Conservation (phyloP, 2,329 filamentous ascomycete species). For the Arthrobotrys sphaeroides region DNA sequence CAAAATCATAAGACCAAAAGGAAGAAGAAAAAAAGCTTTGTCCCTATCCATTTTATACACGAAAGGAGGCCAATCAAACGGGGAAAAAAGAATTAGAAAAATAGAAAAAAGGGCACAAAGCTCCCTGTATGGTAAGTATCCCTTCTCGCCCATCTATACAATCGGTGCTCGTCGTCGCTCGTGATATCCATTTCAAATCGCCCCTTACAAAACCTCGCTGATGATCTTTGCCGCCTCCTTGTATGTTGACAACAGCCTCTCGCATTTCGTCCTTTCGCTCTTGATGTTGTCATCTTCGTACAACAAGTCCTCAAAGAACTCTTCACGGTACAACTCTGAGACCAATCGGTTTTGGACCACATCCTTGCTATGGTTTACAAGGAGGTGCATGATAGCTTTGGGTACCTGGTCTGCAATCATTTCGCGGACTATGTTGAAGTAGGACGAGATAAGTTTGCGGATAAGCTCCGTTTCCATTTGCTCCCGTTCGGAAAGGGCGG, state of each 20-base stretch:
- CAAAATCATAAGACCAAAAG: constrained; percentile 12
- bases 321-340: constrained; percentile 92
- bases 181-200: neutral
- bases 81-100: constrained; percentile 34
- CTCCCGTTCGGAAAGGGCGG: constrained; percentile 91
- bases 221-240: constrained; percentile 98
- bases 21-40: constrained; percentile 36
- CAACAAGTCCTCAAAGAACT: constrained; percentile 87
- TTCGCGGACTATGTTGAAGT: constrained; percentile 99
- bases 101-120: constrained; percentile 27
- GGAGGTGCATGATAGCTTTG: constrained; percentile 97
- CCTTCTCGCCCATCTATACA: constrained; percentile 26
- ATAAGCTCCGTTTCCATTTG: constrained; percentile 98
- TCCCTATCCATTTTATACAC: constrained; percentile 54
- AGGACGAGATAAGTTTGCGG: constrained; percentile 92
- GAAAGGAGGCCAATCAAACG: constrained; percentile 35
- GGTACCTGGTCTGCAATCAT: constrained; percentile 98
- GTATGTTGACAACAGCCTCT: constrained; percentile 93
- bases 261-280: constrained; percentile 97
- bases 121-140: constrained; percentile 13
- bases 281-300: constrained; percentile 98
- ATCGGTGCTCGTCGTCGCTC: neutral
- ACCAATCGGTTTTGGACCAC: constrained; percentile 97
- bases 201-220: constrained; percentile 83
- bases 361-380: constrained; percentile 98